phyloP scores from a whole-genome alignment of 2,329 filamentous ascomycete genomes.

The Cordyceps cateniannulata region DNA sequence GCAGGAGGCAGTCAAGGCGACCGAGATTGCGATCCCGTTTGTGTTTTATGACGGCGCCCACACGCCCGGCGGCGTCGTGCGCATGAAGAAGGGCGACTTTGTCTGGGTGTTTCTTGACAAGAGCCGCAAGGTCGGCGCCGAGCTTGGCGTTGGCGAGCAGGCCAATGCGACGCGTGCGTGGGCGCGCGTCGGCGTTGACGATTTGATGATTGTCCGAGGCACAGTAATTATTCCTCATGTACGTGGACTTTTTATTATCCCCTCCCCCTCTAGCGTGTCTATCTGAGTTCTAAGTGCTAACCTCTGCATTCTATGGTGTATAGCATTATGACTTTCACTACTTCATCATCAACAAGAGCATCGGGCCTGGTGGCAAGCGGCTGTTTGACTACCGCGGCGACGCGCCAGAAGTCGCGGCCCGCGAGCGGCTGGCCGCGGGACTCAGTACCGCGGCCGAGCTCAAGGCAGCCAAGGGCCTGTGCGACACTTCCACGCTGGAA shows the following conservation, averaged over 20 bases:
- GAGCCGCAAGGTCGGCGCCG: constrained; percentile 82
- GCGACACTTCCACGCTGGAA: constrained; percentile 51
- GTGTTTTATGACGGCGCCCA: constrained; percentile 96
- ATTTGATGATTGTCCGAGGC: constrained; percentile 86
- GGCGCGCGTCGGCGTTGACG: constrained; percentile 90
- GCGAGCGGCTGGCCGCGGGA: constrained; percentile 13
- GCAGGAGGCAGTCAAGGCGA: constrained; percentile 81
- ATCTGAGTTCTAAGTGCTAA: constrained; percentile 7
- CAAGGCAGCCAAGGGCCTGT: constrained; percentile 31
- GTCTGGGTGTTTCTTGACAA: constrained; percentile 91
- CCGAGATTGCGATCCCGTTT: constrained; percentile 87
- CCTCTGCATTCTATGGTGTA: constrained; percentile 16
- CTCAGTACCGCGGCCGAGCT: constrained; percentile 23
- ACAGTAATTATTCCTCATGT: constrained; percentile 93
- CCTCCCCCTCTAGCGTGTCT: constrained; percentile 2
- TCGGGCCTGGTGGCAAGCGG: constrained; percentile 62
- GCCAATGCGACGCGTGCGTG: constrained; percentile 67
- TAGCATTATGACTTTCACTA: constrained; percentile 98
- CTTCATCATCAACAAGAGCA: constrained; percentile 84
- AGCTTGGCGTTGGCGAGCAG: constrained; percentile 66
- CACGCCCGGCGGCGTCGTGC: constrained; percentile 74
- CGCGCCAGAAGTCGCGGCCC: constrained; percentile 26
- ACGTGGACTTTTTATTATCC: constrained; percentile 32
- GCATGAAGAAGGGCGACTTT: constrained; percentile 87
- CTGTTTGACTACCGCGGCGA: constrained; percentile 70